Base-by-base conservation (phyloP, 768 basidiomycete genomes). In the Wakefieldia striispora region DNA sequence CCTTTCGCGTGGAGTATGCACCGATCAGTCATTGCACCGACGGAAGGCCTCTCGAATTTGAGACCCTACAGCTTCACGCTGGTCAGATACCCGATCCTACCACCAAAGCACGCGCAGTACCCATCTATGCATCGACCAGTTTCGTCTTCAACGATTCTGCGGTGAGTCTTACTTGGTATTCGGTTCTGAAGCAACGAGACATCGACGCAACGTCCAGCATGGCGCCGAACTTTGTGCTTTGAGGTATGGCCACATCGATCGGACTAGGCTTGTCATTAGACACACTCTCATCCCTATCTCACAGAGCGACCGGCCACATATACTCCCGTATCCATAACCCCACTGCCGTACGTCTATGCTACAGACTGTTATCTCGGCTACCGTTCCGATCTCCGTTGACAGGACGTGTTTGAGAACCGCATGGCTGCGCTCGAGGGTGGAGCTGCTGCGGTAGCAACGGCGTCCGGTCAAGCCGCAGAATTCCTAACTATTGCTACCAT, bases 341-440 rank as follows among this genome's bases (percentile, higher is more conserved):
- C 14, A 82, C 81, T 2, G 70, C 76, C 27, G 80, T 81, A 54
- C 47, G 79, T 71, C 23, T 24, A 27, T 35, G 2, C 17, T 3
- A 4, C n/a, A 4, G 11, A 2, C 12, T 27, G 3, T 46, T 16
- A 6, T 9, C 1, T 1, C 6, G 1, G 3, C 26, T 29, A 29
- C 29, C n/a, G 1, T 17, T 17, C 14, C 7, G 10, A 3, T 1
- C 11, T 12, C 23, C n/a, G 7, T 6, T 7, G 16, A 0, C 34
- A 80, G 80, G 81, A 84, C 35, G 75, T 84, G 3, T 83, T 86
- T 42, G 85, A 86, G 65, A 77, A 77, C 56, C 74, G 84, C 4
- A 78, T 86, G 2, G 77, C 85, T 0, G 79, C 80, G 0, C 73
- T 87, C 11, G 84, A 86, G 54, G 81, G 82, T 2, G 85, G 84